Base-by-base conservation (phyloP, 805 yeast species). In the Yarrowia osloensis region DNA sequence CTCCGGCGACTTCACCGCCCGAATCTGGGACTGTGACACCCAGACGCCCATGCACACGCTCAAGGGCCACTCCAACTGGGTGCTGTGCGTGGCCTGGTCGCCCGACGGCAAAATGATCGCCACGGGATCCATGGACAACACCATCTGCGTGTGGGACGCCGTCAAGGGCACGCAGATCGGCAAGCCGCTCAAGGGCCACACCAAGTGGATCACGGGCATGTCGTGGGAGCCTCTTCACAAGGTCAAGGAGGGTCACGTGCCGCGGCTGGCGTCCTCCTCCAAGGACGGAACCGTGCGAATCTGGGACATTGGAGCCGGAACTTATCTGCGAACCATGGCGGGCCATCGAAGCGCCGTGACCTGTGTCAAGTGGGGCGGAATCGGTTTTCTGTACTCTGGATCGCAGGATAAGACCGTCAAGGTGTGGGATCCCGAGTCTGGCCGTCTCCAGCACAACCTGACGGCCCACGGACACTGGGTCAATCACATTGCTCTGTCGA, bases 381-480 rank as follows among this genome's bases (percentile, higher is more conserved):
- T 86, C 54, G 91, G 92, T 65, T 81, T 88, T 21, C 82, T 95
- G 39, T 95, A 93, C 77, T 86, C 96, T 35, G 93, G 90, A 0
- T 92, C 98, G 9, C 98, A 95, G 74, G 99, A 95, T 77, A 94
- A 93, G 75, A 90, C 97, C 5, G 88, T 95, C 70, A 89, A 88
- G 76, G 90, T 90, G 0, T 95, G 99, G 99, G 94, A 90, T 73
- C 86, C 90, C 5, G 79, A 82, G 47, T 85, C 84, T 57, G 98
- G 98, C 33, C 85, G 84, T 71, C 85, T 96, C 71, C 81, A 89
- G 37, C 91, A 90, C 75, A 87, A 91, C 2, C 80, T 95, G 70
- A 88, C 87, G 75, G 84, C 95, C 50, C 99, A 95, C 76, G 98
- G 96, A 1, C 99, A 95, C 78, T 95, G 99, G 99, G 95, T 95